phyloP scores from a whole-genome alignment of 2,329 filamentous ascomycete species.

The Bipolaris oryzae region DNA sequence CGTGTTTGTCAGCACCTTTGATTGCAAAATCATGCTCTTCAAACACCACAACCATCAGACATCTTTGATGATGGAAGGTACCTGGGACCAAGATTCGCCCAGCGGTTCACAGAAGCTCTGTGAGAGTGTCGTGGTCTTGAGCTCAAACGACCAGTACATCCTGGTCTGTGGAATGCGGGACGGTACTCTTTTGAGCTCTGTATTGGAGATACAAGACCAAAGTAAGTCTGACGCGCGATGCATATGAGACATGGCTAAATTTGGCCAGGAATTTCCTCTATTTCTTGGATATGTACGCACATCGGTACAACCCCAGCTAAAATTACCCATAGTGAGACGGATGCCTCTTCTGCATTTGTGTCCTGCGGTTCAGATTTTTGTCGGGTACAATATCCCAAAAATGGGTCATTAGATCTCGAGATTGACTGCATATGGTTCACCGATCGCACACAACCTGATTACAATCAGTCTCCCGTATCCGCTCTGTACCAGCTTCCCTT shows the following conservation, averaged over 20 bases:
- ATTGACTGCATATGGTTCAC: conserved; percentile 50
- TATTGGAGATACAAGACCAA: conserved; percentile 3
- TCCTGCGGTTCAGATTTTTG: conserved; percentile 50
- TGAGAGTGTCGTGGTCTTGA: conserved; percentile 39
- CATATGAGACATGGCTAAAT: conserved; percentile 2
- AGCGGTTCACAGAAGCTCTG: conserved; percentile 28
- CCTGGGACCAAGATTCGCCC: conserved; percentile 8
- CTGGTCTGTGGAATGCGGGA: conserved; percentile 48
- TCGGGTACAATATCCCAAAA: conserved; percentile 32
- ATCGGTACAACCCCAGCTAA: conserved; percentile 41
- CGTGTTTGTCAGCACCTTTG: conserved; percentile 39
- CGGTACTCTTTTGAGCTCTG: conserved; percentile 35
- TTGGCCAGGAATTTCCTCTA: conserved; percentile 1
- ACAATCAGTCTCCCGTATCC: conserved; percentile 40
- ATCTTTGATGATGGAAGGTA: conserved; percentile 16
- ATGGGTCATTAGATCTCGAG: conserved; percentile 14
- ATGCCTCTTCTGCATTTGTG: conserved; percentile 41
- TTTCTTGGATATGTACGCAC: conserved; percentile 17
- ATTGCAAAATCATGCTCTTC: conserved; percentile 33
- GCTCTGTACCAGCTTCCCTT: conserved; percentile 42
- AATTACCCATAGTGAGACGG: conserved; percentile 30
- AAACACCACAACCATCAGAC: conserved; percentile 14
- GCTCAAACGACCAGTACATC: conserved; percentile 10
- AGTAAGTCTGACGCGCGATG: conserved; percentile 12
- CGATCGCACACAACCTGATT: conserved; percentile 32